Conservation (phyloP, 495 filamentous ascomycete genomes). For the Daldinia childiae region DNA sequence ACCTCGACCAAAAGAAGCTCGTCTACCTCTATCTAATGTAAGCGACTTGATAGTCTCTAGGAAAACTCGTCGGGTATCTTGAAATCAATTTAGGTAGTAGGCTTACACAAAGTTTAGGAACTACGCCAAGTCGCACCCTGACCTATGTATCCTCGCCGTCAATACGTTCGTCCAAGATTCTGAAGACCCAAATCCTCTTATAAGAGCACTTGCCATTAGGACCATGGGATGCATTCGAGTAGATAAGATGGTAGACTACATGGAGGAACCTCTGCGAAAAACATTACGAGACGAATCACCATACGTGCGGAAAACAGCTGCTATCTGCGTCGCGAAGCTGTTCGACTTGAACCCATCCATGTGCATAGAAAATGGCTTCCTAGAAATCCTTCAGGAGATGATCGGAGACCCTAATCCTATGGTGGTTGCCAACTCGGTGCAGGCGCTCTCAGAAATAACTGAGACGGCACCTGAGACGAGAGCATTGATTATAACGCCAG, state of each 20-base stretch:
- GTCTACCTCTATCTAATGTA: conserved; percentile 99
- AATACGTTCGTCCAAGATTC: conserved; percentile 99
- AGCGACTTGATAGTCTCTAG: conserved; percentile 41
- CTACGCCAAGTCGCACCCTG: conserved; percentile 99
- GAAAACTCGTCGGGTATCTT: neutral
- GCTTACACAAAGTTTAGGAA: conserved; percentile 70
- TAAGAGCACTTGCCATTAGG: conserved; percentile 91
- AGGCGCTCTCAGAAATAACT: conserved; percentile 88
- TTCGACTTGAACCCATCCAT: conserved; percentile 92
- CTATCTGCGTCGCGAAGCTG: conserved; percentile 96
- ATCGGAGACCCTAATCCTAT: conserved; percentile 98
- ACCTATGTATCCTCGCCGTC: conserved; percentile 98
- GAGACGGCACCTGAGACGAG: conserved; percentile 91
- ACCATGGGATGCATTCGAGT: conserved; percentile 99
- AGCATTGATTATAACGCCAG: conserved; percentile 81
- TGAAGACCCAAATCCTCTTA: conserved; percentile 96
- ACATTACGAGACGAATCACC: conserved; percentile 97
- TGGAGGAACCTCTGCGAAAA: conserved; percentile 98
- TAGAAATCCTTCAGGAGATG: conserved; percentile 94
- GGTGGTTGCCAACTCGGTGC: conserved; percentile 98
- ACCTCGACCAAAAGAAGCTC: conserved; percentile 99
- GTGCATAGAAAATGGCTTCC: conserved; percentile 96
- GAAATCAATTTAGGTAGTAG: neutral
- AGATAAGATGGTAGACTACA: conserved; percentile 99
- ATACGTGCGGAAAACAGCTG: conserved; percentile 97